phyloP scores from a whole-genome alignment of 2,329 filamentous ascomycete species.

The Huntiella bhutanensis region DNA sequence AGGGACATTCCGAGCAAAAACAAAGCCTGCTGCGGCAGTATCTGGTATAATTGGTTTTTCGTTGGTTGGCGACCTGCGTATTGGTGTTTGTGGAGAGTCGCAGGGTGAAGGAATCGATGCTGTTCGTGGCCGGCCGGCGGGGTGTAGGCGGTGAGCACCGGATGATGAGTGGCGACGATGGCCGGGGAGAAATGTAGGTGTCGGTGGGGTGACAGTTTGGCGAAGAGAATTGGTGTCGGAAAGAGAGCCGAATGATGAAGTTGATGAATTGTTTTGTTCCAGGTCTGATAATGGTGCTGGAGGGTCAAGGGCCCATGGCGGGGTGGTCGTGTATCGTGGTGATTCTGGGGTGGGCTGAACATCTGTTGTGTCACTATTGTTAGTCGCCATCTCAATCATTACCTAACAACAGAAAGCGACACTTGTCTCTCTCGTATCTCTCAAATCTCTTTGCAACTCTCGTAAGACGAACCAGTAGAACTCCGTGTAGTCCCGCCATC shows the following conservation, averaged over 20 bases:
- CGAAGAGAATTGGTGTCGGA: slow-evolving; percentile 1
- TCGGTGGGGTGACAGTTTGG: neutral
- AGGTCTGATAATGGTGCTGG: neutral
- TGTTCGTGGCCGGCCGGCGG: slow-evolving; percentile 1
- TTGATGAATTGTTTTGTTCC: slow-evolving; percentile 3
- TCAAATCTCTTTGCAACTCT: too few relatives aligned
- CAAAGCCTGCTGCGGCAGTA: neutral
- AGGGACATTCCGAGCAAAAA: neutral
- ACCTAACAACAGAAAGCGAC: too few relatives aligned
- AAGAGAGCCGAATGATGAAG: slow-evolving; percentile 3
- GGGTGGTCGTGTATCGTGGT: neutral
- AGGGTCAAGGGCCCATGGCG: neutral
- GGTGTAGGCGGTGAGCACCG: slow-evolving; percentile 6
- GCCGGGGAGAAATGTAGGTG: neutral
- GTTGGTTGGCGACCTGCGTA: neutral
- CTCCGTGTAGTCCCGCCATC: too few relatives aligned
- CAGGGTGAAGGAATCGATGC: neutral
- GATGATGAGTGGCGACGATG: slow-evolving; percentile 1
- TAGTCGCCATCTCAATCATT: too few relatives aligned
- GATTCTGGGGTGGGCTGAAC: too few relatives aligned
- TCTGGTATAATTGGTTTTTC: slow-evolving; percentile 1
- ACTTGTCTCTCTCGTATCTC: too few relatives aligned
- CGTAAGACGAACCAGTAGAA: too few relatives aligned
- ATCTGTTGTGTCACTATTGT: too few relatives aligned
- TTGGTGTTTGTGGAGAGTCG: neutral